These are phyloP conservation scores for Sclerotinia minor DNA, from an alignment of 2,329 filamentous ascomycete genomes.

Conservation along the genomic window DNA sequence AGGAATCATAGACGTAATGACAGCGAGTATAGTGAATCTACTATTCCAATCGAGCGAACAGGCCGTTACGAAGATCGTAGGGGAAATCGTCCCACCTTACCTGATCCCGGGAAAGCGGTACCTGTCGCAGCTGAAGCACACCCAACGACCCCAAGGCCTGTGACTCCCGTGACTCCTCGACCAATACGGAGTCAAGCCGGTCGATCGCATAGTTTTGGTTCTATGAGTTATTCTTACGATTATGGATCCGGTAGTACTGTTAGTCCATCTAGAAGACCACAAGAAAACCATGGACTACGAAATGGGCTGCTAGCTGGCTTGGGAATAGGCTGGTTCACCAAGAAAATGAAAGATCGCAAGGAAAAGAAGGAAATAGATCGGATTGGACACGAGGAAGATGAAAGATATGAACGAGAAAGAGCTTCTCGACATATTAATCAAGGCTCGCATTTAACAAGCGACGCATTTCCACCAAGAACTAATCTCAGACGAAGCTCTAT, in stretches of 20 bases:
- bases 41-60: constrained; percentile 31
- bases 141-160: constrained; percentile 34
- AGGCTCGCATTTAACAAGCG: constrained; percentile 65
- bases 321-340: constrained; percentile 68
- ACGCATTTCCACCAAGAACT: constrained; percentile 54
- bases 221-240: constrained; percentile 51
- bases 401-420: constrained; percentile 56
- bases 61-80: constrained; percentile 38
- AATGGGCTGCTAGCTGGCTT: constrained; percentile 58
- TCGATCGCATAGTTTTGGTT: constrained; percentile 51
- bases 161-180: constrained; percentile 36
- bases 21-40: constrained; percentile 52
- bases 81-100: constrained; percentile 45
- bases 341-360: constrained; percentile 60
- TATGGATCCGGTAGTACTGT: constrained; percentile 48
- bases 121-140: constrained; percentile 48
- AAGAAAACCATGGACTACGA: constrained; percentile 40
- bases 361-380: constrained; percentile 45
- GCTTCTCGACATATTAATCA: constrained; percentile 56
- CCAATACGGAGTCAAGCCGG: constrained; percentile 48
- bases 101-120: constrained; percentile 49
- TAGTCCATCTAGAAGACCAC: constrained; percentile 57
- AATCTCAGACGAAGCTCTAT: constrained; percentile 45
- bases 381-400: constrained; percentile 43
- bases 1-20: constrained; percentile 44